Conservation (phyloP, 129 eudicot species). For the Helianthus tuberosus region DNA sequence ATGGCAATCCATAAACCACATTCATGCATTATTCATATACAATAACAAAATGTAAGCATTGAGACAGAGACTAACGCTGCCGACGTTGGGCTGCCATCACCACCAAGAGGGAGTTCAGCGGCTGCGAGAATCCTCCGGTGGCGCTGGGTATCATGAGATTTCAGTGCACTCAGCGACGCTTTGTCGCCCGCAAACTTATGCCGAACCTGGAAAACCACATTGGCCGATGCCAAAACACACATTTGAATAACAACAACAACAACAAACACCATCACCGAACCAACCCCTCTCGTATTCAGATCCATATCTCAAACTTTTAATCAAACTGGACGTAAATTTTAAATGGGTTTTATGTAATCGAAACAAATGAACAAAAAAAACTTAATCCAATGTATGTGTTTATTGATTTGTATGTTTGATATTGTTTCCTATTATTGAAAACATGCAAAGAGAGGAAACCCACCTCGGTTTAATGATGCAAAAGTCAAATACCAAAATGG, state of each 20-base stretch:
- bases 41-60: neutral
- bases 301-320: slow-evolving; percentile 31
- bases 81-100: slow-evolving; percentile 68
- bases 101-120: slow-evolving; percentile 67
- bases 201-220: slow-evolving; percentile 62
- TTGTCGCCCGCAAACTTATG: slow-evolving; percentile 56
- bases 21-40: neutral
- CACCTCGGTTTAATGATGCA: slow-evolving; percentile 6
- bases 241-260: slow-evolving; percentile 28
- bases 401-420: neutral
- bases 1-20: slow-evolving; percentile 15
- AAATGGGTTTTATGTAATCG: neutral
- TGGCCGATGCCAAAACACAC: slow-evolving; percentile 36
- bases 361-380: neutral
- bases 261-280: slow-evolving; percentile 27
- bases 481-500: slow-evolving; percentile 14
- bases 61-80: slow-evolving; percentile 57
- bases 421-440: neutral
- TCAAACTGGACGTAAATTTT: neutral
- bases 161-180: slow-evolving; percentile 38
- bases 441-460: slow-evolving; percentile 5
- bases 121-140: slow-evolving; percentile 60
- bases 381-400: neutral
- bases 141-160: slow-evolving; percentile 58
- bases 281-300: slow-evolving; percentile 27